Conservation (phyloP, 1,139 yeast genomes). For the Yamadazyma spencermartinsiae region DNA sequence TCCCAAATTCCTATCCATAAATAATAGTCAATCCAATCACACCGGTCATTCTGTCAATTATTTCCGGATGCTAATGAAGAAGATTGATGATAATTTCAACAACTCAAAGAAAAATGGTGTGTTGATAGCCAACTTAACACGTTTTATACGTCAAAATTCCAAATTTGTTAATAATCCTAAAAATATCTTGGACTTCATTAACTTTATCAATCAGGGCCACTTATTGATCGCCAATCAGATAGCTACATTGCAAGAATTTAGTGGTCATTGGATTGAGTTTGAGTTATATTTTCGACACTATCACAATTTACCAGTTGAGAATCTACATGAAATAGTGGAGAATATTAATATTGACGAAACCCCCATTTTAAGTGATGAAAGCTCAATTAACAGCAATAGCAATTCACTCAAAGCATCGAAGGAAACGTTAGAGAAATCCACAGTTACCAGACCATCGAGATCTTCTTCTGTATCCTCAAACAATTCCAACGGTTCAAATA, state of each 20-base stretch:
- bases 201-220: slow-evolving; percentile 35
- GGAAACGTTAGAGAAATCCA: slow-evolving; percentile 18
- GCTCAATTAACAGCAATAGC: slow-evolving; percentile 16
- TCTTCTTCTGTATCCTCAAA: slow-evolving; percentile 27
- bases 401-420: no score
- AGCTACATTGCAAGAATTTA: slow-evolving; percentile 34
- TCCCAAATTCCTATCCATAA: slow-evolving; percentile 33
- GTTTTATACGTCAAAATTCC: slow-evolving; percentile 49
- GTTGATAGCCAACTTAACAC: slow-evolving; percentile 49
- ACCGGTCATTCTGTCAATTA: slow-evolving; percentile 17
- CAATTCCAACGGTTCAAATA: slow-evolving; percentile 10
- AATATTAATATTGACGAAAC: slow-evolving; percentile 1
- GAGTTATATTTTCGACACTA: slow-evolving; percentile 40
- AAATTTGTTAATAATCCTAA: slow-evolving; percentile 35
- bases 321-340: background rate
- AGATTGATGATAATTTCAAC: slow-evolving; percentile 46
- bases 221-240: slow-evolving; percentile 25
- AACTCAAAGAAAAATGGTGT: slow-evolving; percentile 53
- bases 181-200: slow-evolving; percentile 39
- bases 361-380: slow-evolving; percentile 5
- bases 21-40: slow-evolving; percentile 10
- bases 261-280: slow-evolving; percentile 33
- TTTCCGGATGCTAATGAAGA: slow-evolving; percentile 32
- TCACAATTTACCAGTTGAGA: slow-evolving; percentile 16
- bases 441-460: slow-evolving; percentile 27